Evolutionary conservation across 2,329 filamentous ascomycete species (phyloP).

Genomic region (Albophoma yamanashiensis): DNA sequence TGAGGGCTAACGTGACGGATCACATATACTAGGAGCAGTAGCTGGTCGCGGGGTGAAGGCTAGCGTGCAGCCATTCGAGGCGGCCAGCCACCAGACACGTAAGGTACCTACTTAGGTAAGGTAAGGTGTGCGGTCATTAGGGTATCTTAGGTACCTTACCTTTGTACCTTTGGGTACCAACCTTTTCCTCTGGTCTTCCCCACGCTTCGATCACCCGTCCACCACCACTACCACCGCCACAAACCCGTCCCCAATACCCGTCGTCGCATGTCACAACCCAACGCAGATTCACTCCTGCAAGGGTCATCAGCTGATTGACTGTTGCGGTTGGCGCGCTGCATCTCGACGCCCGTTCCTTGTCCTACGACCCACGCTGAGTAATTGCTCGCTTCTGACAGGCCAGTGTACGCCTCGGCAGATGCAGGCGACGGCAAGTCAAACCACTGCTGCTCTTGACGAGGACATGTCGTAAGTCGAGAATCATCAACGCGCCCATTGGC

Average conservation of each 20-base stretch:
- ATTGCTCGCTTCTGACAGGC: conserved; percentile 23
- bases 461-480: not conserved
- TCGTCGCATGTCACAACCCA: not conserved
- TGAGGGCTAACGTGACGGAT: not conserved
- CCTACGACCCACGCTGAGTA: conserved; percentile 18
- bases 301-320: not conserved
- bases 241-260: not conserved
- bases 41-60: not conserved
- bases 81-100: not conserved
- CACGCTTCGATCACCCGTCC: not conserved
- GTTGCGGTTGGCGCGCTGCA: not conserved
- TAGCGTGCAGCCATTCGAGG: not conserved
- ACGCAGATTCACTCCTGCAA: not conserved
- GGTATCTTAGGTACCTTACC: no score
- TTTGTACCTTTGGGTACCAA: no score
- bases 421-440: not conserved
- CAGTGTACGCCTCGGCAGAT: not conserved
- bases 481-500: conserved; percentile 6
- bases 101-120: no score
- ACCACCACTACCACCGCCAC: not conserved
- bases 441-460: not conserved
- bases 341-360: not conserved
- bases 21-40: not conserved
- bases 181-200: no score
- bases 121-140: not conserved